Conservation (phyloP, 1,139 yeast species). For the Yamadazyma conglobata region DNA sequence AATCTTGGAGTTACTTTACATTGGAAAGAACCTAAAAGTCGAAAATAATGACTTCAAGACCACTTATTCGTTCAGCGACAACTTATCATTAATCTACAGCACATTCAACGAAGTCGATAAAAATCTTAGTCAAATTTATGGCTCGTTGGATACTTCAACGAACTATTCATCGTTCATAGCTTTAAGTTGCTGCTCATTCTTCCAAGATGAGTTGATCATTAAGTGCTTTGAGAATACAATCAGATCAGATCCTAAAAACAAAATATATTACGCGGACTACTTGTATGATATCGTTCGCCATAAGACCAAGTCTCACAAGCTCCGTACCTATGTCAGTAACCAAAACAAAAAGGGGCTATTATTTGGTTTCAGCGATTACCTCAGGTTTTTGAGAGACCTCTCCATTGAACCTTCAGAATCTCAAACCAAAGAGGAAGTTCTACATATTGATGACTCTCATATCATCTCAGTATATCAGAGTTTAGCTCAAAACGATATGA, state of each 20-base stretch:
- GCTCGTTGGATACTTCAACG: constrained; percentile 23
- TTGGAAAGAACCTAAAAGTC: constrained; percentile 25
- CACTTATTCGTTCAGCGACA: constrained; percentile 37
- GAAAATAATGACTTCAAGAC: constrained; percentile 31
- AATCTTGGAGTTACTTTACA: constrained; percentile 44
- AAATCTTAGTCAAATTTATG: constrained; percentile 25
- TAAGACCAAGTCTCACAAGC: constrained; percentile 16
- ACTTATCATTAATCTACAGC: constrained; percentile 32
- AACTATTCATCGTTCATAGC: constrained; percentile 38
- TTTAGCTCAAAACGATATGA: constrained; percentile 32
- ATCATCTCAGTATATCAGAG: constrained; percentile 47
- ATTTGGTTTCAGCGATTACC: constrained; percentile 59
- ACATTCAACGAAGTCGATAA: constrained; percentile 45
- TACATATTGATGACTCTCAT: constrained; percentile 36
- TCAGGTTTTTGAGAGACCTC: constrained; percentile 50
- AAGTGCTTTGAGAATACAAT: constrained; percentile 58
- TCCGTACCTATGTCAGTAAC: constrained; percentile 40
- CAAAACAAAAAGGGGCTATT: constrained; percentile 48
- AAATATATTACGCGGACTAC: constrained; percentile 69
- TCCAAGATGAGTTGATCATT: constrained; percentile 59
- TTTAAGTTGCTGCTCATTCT: constrained; percentile 57
- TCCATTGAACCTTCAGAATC: constrained; percentile 26
- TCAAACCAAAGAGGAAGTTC: constrained; percentile 7
- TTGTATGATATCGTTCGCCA: constrained; percentile 21
- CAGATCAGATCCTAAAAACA: constrained; percentile 49